A percentile compares a stretch with the other conserved stretches of the same genome.
Conservation (phyloP, 2,329 filamentous ascomycete genomes). For the Xylariaceae sp. region DNA sequence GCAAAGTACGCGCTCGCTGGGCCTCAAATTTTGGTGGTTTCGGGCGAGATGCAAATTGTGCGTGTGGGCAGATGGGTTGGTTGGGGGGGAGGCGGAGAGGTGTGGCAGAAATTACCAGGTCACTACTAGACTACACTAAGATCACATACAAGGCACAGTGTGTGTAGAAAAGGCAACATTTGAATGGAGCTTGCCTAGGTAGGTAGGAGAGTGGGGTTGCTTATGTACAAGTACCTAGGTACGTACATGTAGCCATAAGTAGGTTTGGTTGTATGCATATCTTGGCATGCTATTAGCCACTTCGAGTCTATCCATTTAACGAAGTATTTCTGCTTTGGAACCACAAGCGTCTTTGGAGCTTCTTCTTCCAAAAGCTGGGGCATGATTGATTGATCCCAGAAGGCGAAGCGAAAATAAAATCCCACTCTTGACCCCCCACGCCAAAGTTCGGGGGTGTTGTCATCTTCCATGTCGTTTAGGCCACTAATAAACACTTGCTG, state of each 20-base stretch:
- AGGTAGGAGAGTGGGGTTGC: neutral
- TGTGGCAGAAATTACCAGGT: conserved; percentile 35
- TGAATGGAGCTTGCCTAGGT: neutral
- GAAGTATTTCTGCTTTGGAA: neutral
- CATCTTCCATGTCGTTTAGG: conserved; percentile 43
- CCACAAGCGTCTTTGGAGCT: conserved; percentile 2
- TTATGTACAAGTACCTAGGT: no score
- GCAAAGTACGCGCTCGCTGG: conserved; percentile 24
- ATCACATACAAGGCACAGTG: no score
- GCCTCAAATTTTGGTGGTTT: conserved; percentile 41
- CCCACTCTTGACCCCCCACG: conserved; percentile 43
- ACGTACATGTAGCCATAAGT: no score
- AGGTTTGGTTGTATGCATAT: no score
- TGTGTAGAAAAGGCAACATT: no score
- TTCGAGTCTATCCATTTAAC: conserved; percentile 1
- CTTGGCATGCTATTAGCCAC: no score
- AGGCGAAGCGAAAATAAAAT: conserved; percentile 32
- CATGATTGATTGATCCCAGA: conserved; percentile 1
- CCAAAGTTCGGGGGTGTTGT: conserved; percentile 36
- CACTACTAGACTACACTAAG: no score
- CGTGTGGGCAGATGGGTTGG: conserved; percentile 29
- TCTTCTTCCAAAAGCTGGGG: conserved; percentile 3
- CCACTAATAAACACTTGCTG: conserved; percentile 41
- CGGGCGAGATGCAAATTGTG: conserved; percentile 39
- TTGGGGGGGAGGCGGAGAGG: conserved; percentile 27